phyloP scores from a whole-genome alignment of 164 flowering plant species.

The Pachysandra terminalis region DNA sequence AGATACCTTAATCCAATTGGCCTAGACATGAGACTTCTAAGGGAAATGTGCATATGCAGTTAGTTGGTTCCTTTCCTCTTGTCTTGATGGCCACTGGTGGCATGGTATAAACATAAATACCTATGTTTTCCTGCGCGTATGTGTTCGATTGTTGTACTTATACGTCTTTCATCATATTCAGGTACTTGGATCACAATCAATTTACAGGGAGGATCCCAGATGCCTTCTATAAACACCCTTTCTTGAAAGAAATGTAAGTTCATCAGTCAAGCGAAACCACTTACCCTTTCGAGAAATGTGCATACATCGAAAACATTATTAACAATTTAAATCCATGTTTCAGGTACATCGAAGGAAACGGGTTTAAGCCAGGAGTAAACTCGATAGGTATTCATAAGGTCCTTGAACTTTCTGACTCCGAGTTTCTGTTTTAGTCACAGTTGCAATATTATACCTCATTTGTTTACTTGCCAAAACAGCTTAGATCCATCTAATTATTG shows the following conservation, averaged over 20 bases:
- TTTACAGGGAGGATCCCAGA: slow-evolving; percentile 87
- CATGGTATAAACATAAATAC: neutral
- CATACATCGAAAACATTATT: too few relatives aligned
- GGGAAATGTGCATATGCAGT: too few relatives aligned
- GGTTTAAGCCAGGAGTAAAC: slow-evolving; percentile 72
- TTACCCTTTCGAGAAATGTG: neutral
- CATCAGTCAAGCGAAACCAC: neutral
- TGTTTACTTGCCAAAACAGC: too few relatives aligned
- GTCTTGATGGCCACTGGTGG: neutral
- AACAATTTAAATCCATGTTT: neutral
- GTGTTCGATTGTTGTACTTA: neutral
- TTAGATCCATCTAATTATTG: too few relatives aligned
- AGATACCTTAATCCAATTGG: too few relatives aligned
- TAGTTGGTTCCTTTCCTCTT: neutral
- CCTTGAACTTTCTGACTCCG: slow-evolving; percentile 80
- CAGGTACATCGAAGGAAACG: slow-evolving; percentile 97
- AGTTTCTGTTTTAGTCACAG: slow-evolving; percentile 52
- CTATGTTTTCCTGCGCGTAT: neutral
- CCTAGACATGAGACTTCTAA: too few relatives aligned
- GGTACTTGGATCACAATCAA: slow-evolving; percentile 95
- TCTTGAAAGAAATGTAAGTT: slow-evolving; percentile 88
- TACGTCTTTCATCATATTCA: slow-evolving; percentile 24
- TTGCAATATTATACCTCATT: too few relatives aligned
- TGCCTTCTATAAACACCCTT: slow-evolving; percentile 80
- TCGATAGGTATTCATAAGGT: slow-evolving; percentile 83